Conservation (phyloP, 2,329 filamentous ascomycete genomes). For the Talaromyces sp. region DNA sequence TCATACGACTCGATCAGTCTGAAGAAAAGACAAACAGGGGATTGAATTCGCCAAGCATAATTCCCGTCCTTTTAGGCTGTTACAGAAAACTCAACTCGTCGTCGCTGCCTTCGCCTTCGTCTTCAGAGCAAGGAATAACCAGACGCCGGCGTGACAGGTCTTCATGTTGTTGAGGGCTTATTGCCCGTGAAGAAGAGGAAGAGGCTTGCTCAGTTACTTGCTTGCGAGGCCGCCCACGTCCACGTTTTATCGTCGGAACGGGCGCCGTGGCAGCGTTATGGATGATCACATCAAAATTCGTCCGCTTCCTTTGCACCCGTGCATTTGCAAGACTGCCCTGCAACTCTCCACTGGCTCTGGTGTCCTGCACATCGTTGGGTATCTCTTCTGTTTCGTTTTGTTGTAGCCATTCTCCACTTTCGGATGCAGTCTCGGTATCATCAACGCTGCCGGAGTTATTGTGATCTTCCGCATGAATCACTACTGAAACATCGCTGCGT, state of each 20-base stretch:
- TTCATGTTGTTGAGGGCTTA: not conserved
- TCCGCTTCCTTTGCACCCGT: not conserved
- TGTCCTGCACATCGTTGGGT: slow-evolving; percentile 11
- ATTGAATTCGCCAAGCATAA: not conserved
- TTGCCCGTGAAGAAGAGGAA: not conserved
- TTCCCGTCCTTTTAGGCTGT: not conserved
- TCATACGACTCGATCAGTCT: not conserved
- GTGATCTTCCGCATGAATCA: not conserved
- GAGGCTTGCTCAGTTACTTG: not conserved
- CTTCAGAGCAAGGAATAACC: slow-evolving; percentile 25
- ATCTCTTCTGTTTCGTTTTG: not conserved
- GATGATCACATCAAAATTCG: slow-evolving; percentile 13
- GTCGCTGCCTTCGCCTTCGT: slow-evolving; percentile 32
- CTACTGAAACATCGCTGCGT: not conserved
- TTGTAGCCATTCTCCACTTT: not conserved
- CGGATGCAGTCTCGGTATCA: not conserved
- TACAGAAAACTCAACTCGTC: slow-evolving; percentile 35
- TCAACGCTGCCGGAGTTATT: not conserved
- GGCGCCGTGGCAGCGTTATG: not conserved
- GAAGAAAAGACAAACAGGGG: not conserved
- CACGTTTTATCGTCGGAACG: not conserved
- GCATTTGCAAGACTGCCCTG: slow-evolving; percentile 1
- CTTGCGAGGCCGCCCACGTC: slow-evolving; percentile 10
- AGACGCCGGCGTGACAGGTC: slow-evolving; percentile 14
- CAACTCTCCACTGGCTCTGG: not conserved